Evolutionary conservation across 1,284 basidiomycete genomes (phyloP), one percentile per base, ranked within the genome.

Genomic region (Pholiota adiposa): DNA sequence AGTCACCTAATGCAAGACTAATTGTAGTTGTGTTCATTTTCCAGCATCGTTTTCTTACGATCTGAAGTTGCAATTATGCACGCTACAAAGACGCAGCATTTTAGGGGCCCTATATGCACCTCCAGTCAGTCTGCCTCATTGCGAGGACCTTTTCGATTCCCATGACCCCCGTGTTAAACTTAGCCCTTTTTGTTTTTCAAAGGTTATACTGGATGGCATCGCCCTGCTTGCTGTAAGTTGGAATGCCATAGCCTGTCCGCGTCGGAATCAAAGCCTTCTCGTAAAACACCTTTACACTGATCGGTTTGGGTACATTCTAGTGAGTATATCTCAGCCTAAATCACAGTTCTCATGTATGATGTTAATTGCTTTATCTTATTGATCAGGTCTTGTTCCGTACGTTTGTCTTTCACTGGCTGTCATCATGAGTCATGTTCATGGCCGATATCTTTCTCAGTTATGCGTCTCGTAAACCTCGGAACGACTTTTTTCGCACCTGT

Each of bases 271-370:
- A 33, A 62, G 43, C 2, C 54, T 61, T 16, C 63, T 79, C 48
- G 41, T 70, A 11, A 59, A 64, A 21, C 56, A 70, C 34, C 64
- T 80, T 41, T 72, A 73, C 44, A 65, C 71, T 11, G 78, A 80
- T 53, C 76, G 78, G 0, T 66, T 76, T 29, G 25, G 68, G 23
- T 76, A 75, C 50, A 77, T 81, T 52, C 43, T 78, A 9, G 78
- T 80, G 58, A 64, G 77, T 70, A 14, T 23, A 41, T 14, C n/a
- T n/a, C n/a, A n/a, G 16, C 29, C n/a, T 25, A 38, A 14, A 27
- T 8, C 18, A 3, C 5, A 38, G 4, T 31, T 19, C 11, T 34
- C 27, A 7, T 44, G 16, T 19, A 5, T 7, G 21, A 23, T 23
- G 21, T 33, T 36, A 65, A 19, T n/a, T 44, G 4, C 41, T 52